These are phyloP conservation scores for Eragrostis tef DNA, from an alignment of 202 grass and related monocot species.

Conservation along the genomic window DNA sequence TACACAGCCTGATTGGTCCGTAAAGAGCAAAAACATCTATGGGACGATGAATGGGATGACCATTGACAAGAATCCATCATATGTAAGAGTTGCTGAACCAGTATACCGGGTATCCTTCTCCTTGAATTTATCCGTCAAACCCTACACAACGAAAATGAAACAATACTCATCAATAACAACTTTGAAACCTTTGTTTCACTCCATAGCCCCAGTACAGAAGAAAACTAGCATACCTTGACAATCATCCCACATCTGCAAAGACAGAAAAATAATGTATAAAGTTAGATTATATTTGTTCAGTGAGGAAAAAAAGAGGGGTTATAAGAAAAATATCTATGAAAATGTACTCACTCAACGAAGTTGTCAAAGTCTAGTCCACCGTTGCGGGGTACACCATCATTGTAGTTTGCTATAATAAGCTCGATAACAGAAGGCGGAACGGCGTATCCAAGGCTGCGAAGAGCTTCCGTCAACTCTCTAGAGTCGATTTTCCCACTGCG, in stretches of 20 bases:
- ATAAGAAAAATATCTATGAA: neutral
- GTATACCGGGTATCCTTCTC: conserved; percentile 75
- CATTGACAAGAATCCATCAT: conserved; percentile 73
- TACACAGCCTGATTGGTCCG: neutral
- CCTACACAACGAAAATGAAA: conserved; percentile 37
- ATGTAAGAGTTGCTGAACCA: conserved; percentile 70
- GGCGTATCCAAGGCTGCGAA: conserved; percentile 70
- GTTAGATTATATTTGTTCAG: conserved; percentile 13
- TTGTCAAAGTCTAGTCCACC: conserved; percentile 76
- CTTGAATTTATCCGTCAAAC: conserved; percentile 92
- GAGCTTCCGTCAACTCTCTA: conserved; percentile 71
- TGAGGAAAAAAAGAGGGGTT: neutral
- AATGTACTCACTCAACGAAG: conserved; percentile 78
- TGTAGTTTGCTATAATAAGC: conserved; percentile 77
- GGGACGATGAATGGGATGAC: conserved; percentile 86
- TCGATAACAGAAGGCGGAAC: conserved; percentile 77
- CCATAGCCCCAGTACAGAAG: neutral
- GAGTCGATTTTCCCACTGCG: conserved; percentile 82
- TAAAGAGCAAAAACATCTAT: conserved; percentile 19
- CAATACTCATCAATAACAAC: neutral
- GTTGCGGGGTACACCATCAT: conserved; percentile 41
- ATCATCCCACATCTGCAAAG: conserved; percentile 81
- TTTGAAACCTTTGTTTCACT: neutral
- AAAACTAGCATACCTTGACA: conserved; percentile 62
- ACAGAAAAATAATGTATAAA: neutral